Evolutionary conservation across 306 rosid species (phyloP).

Genomic region (Cucumis melo): DNA sequence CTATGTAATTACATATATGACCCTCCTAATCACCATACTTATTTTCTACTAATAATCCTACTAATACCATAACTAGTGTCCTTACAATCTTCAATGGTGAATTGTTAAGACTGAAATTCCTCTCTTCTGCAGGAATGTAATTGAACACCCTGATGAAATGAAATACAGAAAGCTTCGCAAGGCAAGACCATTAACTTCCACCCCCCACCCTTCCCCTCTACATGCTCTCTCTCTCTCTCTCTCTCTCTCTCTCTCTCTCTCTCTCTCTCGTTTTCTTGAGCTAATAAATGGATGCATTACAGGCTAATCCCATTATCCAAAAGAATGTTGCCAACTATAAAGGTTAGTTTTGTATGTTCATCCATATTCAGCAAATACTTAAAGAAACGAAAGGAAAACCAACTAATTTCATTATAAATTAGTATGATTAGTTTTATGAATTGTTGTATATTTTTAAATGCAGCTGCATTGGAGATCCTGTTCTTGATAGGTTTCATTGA

Average conservation of each 20-base stretch:
- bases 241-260: neutral
- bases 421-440: neutral
- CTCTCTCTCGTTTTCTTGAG: neutral
- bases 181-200: constrained; percentile 23
- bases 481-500: constrained; percentile 58
- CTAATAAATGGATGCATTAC: constrained; percentile 23
- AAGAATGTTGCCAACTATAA: constrained; percentile 45
- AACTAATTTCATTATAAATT: neutral
- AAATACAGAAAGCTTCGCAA: constrained; percentile 66
- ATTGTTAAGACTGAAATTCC: constrained; percentile 6
- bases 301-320: constrained; percentile 68
- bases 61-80: too few relatives aligned
- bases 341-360: constrained; percentile 37
- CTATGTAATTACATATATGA: too few relatives aligned
- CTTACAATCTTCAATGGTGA: neutral
- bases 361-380: neutral
- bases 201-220: neutral
- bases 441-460: neutral
- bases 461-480: constrained; percentile 86
- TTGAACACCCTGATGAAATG: constrained; percentile 63
- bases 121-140: constrained; percentile 51
- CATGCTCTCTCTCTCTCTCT: neutral
- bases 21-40: too few relatives aligned
- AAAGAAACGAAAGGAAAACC: neutral
- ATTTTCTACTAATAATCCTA: too few relatives aligned